phyloP scores from a whole-genome alignment of 345 rosid species.

The thale cress (Arabidopsis thaliana) region DNA sequence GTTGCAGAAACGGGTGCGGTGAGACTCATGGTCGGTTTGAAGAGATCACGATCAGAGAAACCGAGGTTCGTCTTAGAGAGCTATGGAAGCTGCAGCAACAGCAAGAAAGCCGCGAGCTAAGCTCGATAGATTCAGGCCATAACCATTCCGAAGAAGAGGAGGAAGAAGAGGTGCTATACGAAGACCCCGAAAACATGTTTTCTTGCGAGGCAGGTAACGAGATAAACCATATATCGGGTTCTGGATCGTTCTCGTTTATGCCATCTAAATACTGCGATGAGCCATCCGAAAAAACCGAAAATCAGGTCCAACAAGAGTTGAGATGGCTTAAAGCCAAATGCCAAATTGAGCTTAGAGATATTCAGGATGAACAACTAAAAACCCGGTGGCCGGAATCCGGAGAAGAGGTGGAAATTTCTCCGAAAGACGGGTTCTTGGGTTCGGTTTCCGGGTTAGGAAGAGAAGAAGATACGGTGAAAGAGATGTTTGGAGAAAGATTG shows the following conservation, averaged over 20 bases:
- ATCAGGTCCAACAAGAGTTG: conserved; percentile 55
- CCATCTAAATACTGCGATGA: conserved; percentile 44
- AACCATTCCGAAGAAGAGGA: conserved; percentile 80
- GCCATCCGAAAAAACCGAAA: conserved; percentile 48
- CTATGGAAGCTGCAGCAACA: conserved; percentile 72
- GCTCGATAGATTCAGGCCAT: conserved; percentile 67
- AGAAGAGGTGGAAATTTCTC: conserved; percentile 22
- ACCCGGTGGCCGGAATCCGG: conserved; percentile 20
- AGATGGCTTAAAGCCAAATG: conserved; percentile 77
- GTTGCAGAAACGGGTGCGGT: conserved; percentile 77
- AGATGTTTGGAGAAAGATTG: conserved; percentile 49
- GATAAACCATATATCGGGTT: conserved; percentile 42
- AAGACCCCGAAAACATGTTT: conserved; percentile 41
- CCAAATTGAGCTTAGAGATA: conserved; percentile 61
- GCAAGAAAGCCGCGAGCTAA: conserved; percentile 76
- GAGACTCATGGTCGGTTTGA: conserved; percentile 94
- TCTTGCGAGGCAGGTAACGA: conserved; percentile 30
- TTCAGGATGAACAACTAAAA: conserved; percentile 58
- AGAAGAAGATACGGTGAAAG: conserved; percentile 39
- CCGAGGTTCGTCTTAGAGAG: conserved; percentile 62
- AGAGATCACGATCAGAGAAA: conserved; percentile 68
- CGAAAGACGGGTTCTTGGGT: conserved; percentile 34
- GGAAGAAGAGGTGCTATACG: conserved; percentile 43
- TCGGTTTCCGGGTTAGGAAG: conserved; percentile 36
- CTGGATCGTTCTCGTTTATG: conserved; percentile 48